phyloP scores from a whole-genome alignment of 441 rosid genomes.

The Eruca vesicaria region DNA sequence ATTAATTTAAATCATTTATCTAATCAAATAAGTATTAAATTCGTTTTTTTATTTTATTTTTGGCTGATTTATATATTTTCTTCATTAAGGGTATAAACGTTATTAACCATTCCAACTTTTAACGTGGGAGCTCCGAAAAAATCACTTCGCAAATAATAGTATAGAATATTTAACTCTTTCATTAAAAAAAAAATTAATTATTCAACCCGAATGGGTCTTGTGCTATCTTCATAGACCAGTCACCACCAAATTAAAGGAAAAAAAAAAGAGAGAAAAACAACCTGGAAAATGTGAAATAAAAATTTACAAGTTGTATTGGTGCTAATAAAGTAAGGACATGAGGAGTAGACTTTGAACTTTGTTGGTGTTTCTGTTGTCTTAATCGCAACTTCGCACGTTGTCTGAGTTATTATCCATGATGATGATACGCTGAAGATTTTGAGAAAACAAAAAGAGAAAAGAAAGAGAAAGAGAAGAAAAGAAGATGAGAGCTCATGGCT shows the following conservation, averaged over 20 bases:
- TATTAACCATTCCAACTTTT: too few species aligned
- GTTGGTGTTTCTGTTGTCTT: neutral
- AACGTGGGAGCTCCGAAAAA: too few species aligned
- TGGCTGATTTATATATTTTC: too few species aligned
- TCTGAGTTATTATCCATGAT: neutral
- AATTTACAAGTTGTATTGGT: neutral
- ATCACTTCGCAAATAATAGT: too few species aligned
- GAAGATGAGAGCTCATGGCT: constrained; percentile 18
- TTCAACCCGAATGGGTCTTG: neutral
- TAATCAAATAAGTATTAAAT: too few species aligned
- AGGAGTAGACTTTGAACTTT: constrained; percentile 1
- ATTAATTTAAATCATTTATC: too few species aligned
- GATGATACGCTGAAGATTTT: constrained; percentile 5
- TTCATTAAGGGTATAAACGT: too few species aligned
- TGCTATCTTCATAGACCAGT: neutral
- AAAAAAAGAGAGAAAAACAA: neutral
- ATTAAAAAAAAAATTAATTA: neutral
- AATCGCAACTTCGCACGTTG: constrained; percentile 3
- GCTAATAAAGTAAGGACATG: neutral
- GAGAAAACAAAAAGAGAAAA: neutral
- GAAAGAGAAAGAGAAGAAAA: constrained; percentile 9
- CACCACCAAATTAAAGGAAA: neutral
- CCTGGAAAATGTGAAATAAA: neutral
- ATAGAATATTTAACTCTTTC: neutral
- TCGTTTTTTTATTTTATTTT: too few species aligned